Evolutionary conservation across 1,284 basidiomycete genomes (phyloP).

Genomic region (Fomes fomentarius): DNA sequence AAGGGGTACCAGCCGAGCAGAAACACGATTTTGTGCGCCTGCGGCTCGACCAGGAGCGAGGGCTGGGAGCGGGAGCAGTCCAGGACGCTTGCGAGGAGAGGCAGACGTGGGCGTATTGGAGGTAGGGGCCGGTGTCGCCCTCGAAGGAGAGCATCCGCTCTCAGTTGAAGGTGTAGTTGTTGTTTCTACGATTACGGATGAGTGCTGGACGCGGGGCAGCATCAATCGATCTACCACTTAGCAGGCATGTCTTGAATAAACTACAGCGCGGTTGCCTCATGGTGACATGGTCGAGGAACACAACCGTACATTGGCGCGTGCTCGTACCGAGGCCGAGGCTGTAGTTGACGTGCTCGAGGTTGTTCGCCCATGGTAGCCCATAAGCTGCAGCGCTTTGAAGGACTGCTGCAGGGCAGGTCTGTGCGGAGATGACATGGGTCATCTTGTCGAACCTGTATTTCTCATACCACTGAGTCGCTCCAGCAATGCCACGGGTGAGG

Average conservation of each 20-base stretch:
- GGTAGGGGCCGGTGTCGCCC: constrained; percentile 95
- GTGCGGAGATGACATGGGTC: constrained; percentile 93
- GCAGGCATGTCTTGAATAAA: constrained; percentile 95
- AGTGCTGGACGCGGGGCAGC: background rate
- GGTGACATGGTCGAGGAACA: constrained; percentile 96
- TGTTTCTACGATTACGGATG: constrained; percentile 62
- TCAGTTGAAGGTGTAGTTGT: constrained; percentile 97
- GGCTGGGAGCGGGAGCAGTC: constrained; percentile 81
- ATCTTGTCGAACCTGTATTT: constrained; percentile 98
- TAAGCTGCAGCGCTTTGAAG: constrained; percentile 93
- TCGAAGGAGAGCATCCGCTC: constrained; percentile 95
- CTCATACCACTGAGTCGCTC: constrained; percentile 90
- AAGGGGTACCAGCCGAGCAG: constrained; percentile 92
- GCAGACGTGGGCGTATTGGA: constrained; percentile 97
- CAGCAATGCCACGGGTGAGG: constrained; percentile 97
- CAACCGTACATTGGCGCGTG: constrained; percentile 94
- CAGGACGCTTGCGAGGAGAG: constrained; percentile 94
- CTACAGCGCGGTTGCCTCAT: constrained; percentile 78
- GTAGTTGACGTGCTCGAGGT: constrained; percentile 90
- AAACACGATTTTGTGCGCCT: constrained; percentile 88
- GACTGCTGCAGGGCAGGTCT: constrained; percentile 90
- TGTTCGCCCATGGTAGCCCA: constrained; percentile 89
- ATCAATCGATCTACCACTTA: constrained; percentile 12
- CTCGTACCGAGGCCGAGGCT: constrained; percentile 96
- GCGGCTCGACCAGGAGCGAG: constrained; percentile 65